phyloP scores from a whole-genome alignment of 306 rosid species.

The Astragalus glycyphyllos region DNA sequence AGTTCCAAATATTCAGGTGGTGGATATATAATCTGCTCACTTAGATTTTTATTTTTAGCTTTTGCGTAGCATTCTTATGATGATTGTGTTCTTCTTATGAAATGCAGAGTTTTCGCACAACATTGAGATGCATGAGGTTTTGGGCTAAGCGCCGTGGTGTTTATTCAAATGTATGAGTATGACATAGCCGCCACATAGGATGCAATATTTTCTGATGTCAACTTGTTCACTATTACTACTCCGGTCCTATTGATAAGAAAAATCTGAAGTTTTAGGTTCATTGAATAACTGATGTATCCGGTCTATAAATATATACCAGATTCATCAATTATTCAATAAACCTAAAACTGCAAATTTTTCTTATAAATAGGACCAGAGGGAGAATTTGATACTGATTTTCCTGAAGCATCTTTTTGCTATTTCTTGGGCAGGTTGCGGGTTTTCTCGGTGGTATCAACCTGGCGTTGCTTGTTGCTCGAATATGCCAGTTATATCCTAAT shows the following conservation, averaged over 20 bases:
- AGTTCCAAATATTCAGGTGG: conserved; percentile 98
- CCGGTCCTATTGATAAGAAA: too few relatives aligned
- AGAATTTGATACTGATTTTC: conserved; percentile 36
- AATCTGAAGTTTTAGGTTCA: too few relatives aligned
- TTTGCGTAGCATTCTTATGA: conserved; percentile 28
- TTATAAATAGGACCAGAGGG: too few relatives aligned
- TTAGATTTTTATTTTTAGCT: conserved; percentile 14
- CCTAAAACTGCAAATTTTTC: too few relatives aligned
- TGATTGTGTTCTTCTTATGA: conserved; percentile 44
- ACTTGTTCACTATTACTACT: conserved; percentile 18
- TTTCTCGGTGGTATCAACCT: conserved; percentile 98
- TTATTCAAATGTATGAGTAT: conserved; percentile 79
- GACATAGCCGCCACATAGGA: conserved; percentile 28
- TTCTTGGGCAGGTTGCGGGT: conserved; percentile 80
- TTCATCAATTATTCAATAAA: too few relatives aligned
- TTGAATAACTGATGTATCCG: too few relatives aligned
- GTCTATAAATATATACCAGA: too few relatives aligned
- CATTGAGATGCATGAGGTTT: conserved; percentile 91
- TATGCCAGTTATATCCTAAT: conserved; percentile 97
- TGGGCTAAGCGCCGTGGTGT: conserved; percentile 99
- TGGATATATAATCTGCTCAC: not conserved
- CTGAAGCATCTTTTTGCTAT: conserved; percentile 38
- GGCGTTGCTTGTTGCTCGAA: conserved; percentile 99
- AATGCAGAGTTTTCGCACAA: conserved; percentile 88
- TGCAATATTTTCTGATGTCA: conserved; percentile 9